Evolutionary conservation across 345 rosid genomes (phyloP), one percentile per base, ranked within the genome.

Genomic region (Turritis glabra): DNA sequence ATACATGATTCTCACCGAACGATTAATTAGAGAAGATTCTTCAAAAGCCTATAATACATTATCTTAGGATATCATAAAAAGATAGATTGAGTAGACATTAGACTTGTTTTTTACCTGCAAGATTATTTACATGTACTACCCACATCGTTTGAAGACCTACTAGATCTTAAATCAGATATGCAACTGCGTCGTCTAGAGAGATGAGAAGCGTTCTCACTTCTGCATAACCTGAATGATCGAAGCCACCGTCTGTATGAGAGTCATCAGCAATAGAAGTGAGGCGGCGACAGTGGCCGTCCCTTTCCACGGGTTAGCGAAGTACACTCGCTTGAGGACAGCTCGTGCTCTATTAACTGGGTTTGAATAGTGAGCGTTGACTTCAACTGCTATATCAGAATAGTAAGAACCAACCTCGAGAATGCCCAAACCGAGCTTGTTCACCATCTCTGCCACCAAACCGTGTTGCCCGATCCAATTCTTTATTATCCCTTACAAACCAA

Each of bases 251-350:
- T 59, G 59, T 15, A 25, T 47, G 2, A 59, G 67, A 47, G 67
- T 59, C 75, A 59, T 23, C 15, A 59, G 14, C 48, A 71, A 17
- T 2, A 71, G 13, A 1, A 25, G 35, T 4, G 9, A 17, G 53
- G 57, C 67, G 1, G 74, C 67, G 0, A 58, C 11, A 5, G 74
- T 57, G 5, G 74, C 59, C 4, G 75, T 71, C 4, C 60, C 75
- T 47, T 21, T 48, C 68, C 68, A 60, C 11, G 47, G 0, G 50
- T 59, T 7, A 35, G 38, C 19, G 1, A 71, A 71, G 40, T 59
- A 71, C 27, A 71, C 68, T 7, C 51, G 50, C 50, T 37, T 71
- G 11, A 71, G 47, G 26, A n/a, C n/a, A n/a, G n/a, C n/a, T n/a
- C n/a, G n/a, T n/a, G n/a, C n/a, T n/a, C n/a, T n/a, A n/a, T n/a